phyloP scores from a whole-genome alignment of 441 rosid genomes.

The Arabidopsis lyrata region DNA sequence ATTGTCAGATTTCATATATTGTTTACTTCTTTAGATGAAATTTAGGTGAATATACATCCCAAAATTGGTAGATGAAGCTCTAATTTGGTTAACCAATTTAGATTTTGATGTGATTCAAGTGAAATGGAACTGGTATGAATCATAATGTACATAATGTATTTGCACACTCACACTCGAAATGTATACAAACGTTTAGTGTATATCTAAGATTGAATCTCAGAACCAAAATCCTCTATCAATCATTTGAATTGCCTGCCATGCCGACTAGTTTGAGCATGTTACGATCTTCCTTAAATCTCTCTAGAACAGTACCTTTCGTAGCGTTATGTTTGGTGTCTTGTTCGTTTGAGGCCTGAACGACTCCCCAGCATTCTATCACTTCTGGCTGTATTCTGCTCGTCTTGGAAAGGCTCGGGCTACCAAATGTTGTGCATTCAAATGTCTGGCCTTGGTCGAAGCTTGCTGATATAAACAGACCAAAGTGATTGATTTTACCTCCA shows the following conservation, averaged over 20 bases:
- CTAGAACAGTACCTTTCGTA: slow-evolving; percentile 60
- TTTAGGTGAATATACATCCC: background rate
- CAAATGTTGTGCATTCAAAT: slow-evolving; percentile 73
- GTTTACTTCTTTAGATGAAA: background rate
- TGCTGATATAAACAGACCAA: slow-evolving; percentile 77
- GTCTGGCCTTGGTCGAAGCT: slow-evolving; percentile 82
- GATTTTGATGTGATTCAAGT: too few species aligned
- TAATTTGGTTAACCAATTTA: too few species aligned
- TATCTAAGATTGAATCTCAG: background rate
- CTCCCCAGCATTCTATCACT: slow-evolving; percentile 92
- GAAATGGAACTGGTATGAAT: too few species aligned
- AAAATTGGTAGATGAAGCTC: too few species aligned
- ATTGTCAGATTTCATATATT: background rate
- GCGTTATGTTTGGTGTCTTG: slow-evolving; percentile 56
- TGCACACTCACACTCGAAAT: background rate
- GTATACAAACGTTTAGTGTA: slow-evolving; percentile 1
- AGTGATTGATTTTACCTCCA: slow-evolving; percentile 83
- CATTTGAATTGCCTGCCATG: slow-evolving; percentile 73
- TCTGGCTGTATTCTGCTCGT: slow-evolving; percentile 63
- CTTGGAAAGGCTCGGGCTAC: slow-evolving; percentile 78
- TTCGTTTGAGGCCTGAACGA: slow-evolving; percentile 48
- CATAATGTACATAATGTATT: slow-evolving; percentile 19
- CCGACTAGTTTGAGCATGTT: slow-evolving; percentile 93
- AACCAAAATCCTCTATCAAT: slow-evolving; percentile 38
- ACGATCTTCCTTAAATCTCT: slow-evolving; percentile 85